These are phyloP conservation scores for Pythium sukuiense DNA, from an alignment of 352 stramenopile species.

Conservation along the genomic window DNA sequence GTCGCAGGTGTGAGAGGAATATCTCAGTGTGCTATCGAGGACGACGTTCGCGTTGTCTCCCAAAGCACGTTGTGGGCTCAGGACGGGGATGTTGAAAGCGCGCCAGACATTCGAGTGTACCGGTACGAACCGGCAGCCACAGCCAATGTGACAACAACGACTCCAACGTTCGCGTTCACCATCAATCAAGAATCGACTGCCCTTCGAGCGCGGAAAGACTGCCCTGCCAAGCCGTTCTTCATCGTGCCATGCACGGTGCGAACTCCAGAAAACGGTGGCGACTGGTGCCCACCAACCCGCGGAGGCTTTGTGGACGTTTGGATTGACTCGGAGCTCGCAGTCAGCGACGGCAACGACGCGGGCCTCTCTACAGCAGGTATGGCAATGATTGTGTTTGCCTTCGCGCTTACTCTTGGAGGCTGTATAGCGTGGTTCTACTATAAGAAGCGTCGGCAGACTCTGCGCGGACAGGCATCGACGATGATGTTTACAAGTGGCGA, in stretches of 20 bases:
- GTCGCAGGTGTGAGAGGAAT: constrained; percentile 19
- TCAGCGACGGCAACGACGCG: neutral
- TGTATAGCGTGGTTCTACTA: constrained; percentile 7
- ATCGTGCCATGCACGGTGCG: constrained; percentile 42
- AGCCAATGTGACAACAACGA: neutral
- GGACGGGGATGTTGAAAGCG: constrained; percentile 29
- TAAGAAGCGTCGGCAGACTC: constrained; percentile 13
- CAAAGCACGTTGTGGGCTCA: constrained; percentile 45
- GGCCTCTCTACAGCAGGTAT: constrained; percentile 8
- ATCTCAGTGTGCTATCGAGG: constrained; percentile 38
- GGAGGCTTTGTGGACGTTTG: constrained; percentile 43
- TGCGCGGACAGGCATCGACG: neutral
- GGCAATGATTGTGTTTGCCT: constrained; percentile 4
- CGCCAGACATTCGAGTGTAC: constrained; percentile 42
- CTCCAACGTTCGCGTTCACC: constrained; percentile 33
- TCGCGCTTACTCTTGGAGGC: constrained; percentile 2
- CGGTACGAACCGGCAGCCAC: constrained; percentile 4
- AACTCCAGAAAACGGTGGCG: constrained; percentile 6
- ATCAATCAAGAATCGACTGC: constrained; percentile 43
- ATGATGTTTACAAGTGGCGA: constrained; percentile 13
- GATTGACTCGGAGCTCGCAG: constrained; percentile 24
- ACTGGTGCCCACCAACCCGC: constrained; percentile 39
- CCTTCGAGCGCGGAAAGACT: constrained; percentile 25
- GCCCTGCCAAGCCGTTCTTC: constrained; percentile 38
- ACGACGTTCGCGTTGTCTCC: constrained; percentile 20